A percentile compares a stretch with the other conserved stretches of the same genome.
Conservation (phyloP, 2,329 filamentous ascomycete species). For the Fusarium devonianum region DNA sequence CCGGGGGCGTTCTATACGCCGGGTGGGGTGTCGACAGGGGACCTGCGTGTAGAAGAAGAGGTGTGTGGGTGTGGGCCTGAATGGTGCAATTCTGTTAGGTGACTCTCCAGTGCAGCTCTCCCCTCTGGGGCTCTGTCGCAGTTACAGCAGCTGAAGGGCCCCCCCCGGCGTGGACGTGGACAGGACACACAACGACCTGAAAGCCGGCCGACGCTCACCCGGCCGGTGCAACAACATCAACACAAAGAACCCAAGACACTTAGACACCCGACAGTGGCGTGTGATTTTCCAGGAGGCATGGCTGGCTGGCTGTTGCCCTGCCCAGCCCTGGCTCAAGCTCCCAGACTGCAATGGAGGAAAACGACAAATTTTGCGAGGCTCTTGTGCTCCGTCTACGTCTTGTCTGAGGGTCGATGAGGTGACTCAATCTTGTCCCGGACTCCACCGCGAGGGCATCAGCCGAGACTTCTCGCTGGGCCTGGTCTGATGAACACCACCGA, state of each 20-base stretch:
- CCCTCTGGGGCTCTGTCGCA: too few species aligned
- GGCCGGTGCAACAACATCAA: conserved; percentile 21
- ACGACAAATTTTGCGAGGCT: conserved; percentile 29
- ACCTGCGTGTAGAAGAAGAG: too few species aligned
- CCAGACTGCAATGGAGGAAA: conserved; percentile 29
- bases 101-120: too few species aligned
- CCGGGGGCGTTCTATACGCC: too few species aligned
- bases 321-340: conserved; percentile 16
- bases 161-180: too few species aligned
- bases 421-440: conserved; percentile 42
- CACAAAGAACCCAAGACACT: conserved; percentile 35
- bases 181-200: too few species aligned
- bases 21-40: too few species aligned
- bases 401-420: conserved; percentile 37
- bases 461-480: conserved; percentile 41
- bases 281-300: conserved; percentile 36
- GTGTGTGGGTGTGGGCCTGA: too few species aligned
- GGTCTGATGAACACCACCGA: conserved; percentile 42
- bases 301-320: conserved; percentile 22
- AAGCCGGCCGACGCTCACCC: too few species aligned
- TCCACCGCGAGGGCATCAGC: conserved; percentile 41
- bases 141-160: too few species aligned
- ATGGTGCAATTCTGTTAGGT: too few species aligned
- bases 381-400: conserved; percentile 17
- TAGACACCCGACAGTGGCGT: conserved; percentile 38